These are phyloP conservation scores for Solanum clarkiae DNA, from an alignment of 257 asterid genomes.

Conservation along the genomic window DNA sequence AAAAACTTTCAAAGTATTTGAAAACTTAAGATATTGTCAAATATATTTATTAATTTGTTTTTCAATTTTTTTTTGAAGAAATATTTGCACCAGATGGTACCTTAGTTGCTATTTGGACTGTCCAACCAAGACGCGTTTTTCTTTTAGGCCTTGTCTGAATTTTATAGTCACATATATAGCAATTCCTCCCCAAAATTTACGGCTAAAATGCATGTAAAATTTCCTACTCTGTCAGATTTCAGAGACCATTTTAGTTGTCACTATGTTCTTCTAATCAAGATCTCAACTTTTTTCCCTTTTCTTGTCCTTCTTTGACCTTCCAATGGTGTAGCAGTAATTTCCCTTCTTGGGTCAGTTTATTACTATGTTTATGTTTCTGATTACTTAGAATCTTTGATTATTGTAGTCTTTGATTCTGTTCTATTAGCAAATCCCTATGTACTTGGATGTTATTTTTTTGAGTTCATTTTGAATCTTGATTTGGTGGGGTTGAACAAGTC, in stretches of 20 bases:
- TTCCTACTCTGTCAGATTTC: not conserved
- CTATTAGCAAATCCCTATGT: not conserved
- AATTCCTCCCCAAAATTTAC: not conserved
- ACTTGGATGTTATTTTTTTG: not conserved
- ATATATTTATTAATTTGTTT: too few species aligned
- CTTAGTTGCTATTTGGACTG: not conserved
- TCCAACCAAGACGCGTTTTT: slow-evolving; percentile 1
- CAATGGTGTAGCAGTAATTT: not conserved
- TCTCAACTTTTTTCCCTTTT: not conserved
- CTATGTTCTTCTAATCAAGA: slow-evolving; percentile 4
- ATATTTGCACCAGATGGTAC: too few species aligned
- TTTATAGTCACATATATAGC: not conserved
- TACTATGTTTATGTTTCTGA: not conserved
- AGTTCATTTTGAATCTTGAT: not conserved
- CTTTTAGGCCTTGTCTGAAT: not conserved
- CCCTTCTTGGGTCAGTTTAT: not conserved
- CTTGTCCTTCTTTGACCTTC: not conserved
- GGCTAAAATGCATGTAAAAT: not conserved
- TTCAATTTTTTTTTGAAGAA: too few species aligned
- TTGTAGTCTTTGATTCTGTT: not conserved
- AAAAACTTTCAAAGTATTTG: too few species aligned
- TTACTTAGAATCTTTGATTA: not conserved
- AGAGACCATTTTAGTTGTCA: not conserved
- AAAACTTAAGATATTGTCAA: too few species aligned
- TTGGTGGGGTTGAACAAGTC: not conserved